Base-by-base conservation (phyloP, 257 asterid species). In the Capsicum rhomboideum region DNA sequence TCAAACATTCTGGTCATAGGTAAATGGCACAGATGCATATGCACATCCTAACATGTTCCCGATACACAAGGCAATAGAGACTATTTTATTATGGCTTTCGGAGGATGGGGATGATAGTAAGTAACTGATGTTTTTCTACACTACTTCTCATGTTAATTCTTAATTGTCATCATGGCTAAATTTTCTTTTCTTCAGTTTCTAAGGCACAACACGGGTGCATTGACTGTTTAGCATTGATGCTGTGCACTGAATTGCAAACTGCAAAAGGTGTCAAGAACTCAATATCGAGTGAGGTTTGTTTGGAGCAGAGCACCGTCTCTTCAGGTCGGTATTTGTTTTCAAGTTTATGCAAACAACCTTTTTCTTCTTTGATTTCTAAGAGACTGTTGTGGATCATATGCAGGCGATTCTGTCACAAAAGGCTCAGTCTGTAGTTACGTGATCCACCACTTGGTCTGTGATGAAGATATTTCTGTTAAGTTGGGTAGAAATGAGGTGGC, bases 141-240 rank as follows among this genome's bases (percentile, higher is more conserved):
- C 82, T 79, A 40, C 83, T 20, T 34, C 52, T 42, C 54, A 71
- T 42, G 34, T 61, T n/a, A 59, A 58, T 82, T 85, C 69, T 75
- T 66, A 55, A 40, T 84, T 90, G 82, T 85, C 26, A 80, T 31
- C 11, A 31, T 82, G 78, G 52, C 79, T 42, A 2, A 34, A 21
- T 83, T 49, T 20, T 80, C 42, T 66, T 85, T 34, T 85, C 82
- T 74, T 42, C 93, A 94, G 97, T 91, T 89, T 88, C 94, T 37
- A 96, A 96, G 91, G 97, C 93, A 31, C 98, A 96, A 85, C 99
- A 93, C 83, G 99, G 98, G 84, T 94, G 99, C 95, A 96, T 94
- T 52, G 99, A 96, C 88, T 94, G 93, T 90, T 83, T 96, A 88
- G 97, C 97, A 52, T 89, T 94, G 90, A 90, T 94, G 92, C 58